phyloP scores from a whole-genome alignment of 73 alveolate species.

The Breviolum minutum region DNA sequence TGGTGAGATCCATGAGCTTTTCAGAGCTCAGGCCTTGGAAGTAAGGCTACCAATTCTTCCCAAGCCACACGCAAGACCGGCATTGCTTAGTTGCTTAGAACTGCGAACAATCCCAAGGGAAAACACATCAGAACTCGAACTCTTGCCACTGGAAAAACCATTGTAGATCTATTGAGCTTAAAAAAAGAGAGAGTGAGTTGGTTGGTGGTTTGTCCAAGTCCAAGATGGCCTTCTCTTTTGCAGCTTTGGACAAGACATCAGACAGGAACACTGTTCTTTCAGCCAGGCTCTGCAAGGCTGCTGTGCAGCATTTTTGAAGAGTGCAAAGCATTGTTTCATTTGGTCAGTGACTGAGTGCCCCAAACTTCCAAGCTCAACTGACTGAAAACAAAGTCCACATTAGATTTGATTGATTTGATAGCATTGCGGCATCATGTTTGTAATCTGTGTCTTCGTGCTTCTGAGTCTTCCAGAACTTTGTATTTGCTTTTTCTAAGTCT shows the following conservation, averaged over 20 bases:
- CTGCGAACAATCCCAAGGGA: not conserved
- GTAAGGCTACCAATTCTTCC: constrained; percentile 3
- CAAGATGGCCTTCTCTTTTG: not conserved
- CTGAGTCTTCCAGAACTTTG: not conserved
- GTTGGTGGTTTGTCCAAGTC: not conserved
- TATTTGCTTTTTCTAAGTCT: not conserved
- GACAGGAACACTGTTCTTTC: too few species aligned
- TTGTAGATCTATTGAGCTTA: too few species aligned
- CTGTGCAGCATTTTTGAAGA: constrained; percentile 40
- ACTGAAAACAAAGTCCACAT: not conserved
- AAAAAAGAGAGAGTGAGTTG: too few species aligned
- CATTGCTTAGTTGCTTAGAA: not conserved
- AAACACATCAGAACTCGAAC: not conserved
- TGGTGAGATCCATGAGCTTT: not conserved
- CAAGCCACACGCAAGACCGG: constrained; percentile 1
- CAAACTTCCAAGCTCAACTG: not conserved
- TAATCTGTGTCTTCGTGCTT: not conserved
- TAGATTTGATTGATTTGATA: not conserved
- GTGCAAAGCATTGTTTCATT: constrained; percentile 51
- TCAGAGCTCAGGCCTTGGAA: constrained; percentile 21
- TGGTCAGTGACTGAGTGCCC: constrained; percentile 13
- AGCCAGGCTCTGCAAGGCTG: constrained; percentile 63
- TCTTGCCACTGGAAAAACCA: too few species aligned
- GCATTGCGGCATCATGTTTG: not conserved
- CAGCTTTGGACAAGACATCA: too few species aligned